Evolutionary conservation across 345 rosid genomes (phyloP).

Genomic region (Pugionium dolabratum): DNA sequence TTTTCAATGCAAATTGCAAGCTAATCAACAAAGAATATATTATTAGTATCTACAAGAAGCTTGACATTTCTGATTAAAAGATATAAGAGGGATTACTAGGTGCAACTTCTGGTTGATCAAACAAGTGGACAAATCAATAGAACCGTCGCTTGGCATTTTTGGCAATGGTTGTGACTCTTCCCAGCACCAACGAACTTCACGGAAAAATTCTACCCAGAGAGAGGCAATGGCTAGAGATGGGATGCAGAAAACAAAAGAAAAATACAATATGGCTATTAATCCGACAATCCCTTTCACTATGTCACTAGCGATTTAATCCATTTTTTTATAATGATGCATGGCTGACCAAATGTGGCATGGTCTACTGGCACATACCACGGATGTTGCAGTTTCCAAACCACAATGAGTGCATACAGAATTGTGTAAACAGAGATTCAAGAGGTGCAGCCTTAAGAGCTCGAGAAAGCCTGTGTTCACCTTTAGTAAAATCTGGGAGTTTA

Average conservation of each 20-base stretch:
- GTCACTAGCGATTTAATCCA: background rate
- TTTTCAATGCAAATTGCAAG: conserved; percentile 93
- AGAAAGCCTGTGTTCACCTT: conserved; percentile 68
- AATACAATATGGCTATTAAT: background rate
- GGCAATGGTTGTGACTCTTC: conserved; percentile 92
- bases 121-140: conserved; percentile 84
- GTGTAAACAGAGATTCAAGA: conserved; percentile 73
- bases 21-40: conserved; percentile 48
- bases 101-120: conserved; percentile 92
- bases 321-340: conserved; percentile 18
- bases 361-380: conserved; percentile 61
- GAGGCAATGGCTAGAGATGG: conserved; percentile 68
- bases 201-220: conserved; percentile 93
- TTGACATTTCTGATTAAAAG: conserved; percentile 9
- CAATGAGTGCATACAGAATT: conserved; percentile 77
- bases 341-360: conserved; percentile 14
- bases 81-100: conserved; percentile 56
- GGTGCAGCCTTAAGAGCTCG: conserved; percentile 90
- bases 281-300: background rate
- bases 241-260: conserved; percentile 29
- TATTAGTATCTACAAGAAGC: conserved; percentile 23
- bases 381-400: conserved; percentile 96
- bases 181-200: conserved; percentile 98
- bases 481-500: conserved; percentile 49
- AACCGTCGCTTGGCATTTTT: conserved; percentile 58